Conservation (phyloP, 1,284 basidiomycete genomes). For the Trichosporon sp. region DNA sequence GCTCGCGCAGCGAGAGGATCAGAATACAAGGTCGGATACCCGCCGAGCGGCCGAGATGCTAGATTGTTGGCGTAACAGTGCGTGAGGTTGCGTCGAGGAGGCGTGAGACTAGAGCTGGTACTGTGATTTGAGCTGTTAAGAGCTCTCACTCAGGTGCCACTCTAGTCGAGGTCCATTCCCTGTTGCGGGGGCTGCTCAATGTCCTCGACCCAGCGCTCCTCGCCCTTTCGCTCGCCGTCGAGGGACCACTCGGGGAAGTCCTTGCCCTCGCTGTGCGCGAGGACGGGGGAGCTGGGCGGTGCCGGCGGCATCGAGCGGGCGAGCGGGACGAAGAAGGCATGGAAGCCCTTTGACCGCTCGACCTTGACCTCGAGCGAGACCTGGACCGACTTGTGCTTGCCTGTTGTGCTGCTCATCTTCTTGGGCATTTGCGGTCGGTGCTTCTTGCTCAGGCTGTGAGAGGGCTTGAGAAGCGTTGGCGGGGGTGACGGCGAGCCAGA, state of each 20-base stretch:
- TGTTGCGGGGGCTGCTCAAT: slow-evolving; percentile 34
- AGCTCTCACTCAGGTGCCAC: too few relatives aligned
- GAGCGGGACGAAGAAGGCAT: slow-evolving; percentile 51
- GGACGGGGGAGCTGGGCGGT: slow-evolving; percentile 46
- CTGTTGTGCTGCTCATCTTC: slow-evolving; percentile 39
- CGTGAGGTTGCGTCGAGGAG: background rate
- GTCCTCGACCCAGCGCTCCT: slow-evolving; percentile 51
- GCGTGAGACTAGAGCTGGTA: background rate
- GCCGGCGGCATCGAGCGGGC: slow-evolving; percentile 43
- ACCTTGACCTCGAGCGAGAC: slow-evolving; percentile 50
- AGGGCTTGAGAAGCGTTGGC: slow-evolving; percentile 23
- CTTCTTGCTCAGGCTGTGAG: slow-evolving; percentile 24
- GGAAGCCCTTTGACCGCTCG: slow-evolving; percentile 48
- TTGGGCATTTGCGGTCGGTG: slow-evolving; percentile 39
- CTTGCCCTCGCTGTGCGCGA: slow-evolving; percentile 29
- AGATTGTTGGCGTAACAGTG: slow-evolving; percentile 9
- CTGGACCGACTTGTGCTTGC: slow-evolving; percentile 47
- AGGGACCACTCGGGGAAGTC: slow-evolving; percentile 32
- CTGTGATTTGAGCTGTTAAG: too few relatives aligned
- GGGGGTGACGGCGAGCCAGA: slow-evolving; percentile 29
- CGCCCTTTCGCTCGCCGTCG: slow-evolving; percentile 11
- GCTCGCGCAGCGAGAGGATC: slow-evolving; percentile 15
- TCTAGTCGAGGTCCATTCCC: slow-evolving; percentile 44
- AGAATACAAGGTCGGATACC: slow-evolving; percentile 10
- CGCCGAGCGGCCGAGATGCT: background rate